Percentiles rank a stretch among this genome's conserved stretches.
phyloP scores from a whole-genome alignment of 2,329 filamentous ascomycete species.

The Teratosphaeriaceae sp. region DNA sequence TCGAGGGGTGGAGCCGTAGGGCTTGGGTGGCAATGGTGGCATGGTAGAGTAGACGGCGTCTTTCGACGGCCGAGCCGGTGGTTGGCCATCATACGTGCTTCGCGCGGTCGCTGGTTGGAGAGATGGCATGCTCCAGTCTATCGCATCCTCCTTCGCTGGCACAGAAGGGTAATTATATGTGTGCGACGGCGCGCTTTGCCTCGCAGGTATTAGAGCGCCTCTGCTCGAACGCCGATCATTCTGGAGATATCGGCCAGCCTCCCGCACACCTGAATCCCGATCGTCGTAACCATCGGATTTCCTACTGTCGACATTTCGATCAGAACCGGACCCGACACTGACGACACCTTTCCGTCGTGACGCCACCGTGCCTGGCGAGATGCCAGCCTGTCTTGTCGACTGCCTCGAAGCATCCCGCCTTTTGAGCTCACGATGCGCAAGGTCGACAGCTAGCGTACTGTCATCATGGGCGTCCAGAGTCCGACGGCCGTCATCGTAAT shows the following conservation, averaged over 20 bases:
- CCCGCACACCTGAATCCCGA: conserved; percentile 17
- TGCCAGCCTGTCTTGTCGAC: conserved; percentile 46
- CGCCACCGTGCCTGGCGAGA: conserved; percentile 39
- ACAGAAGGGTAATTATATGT: conserved; percentile 40
- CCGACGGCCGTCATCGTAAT: conserved; percentile 8
- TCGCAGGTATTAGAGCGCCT: not conserved
- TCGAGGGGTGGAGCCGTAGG: conserved; percentile 19
- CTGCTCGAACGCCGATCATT: not conserved
- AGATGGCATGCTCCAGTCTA: conserved; percentile 25
- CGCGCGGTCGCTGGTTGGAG: conserved; percentile 15
- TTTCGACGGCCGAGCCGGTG: conserved; percentile 24
- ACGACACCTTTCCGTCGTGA: conserved; percentile 22
- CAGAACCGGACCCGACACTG: conserved; percentile 2
- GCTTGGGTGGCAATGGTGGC: conserved; percentile 17
- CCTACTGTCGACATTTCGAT: not conserved
- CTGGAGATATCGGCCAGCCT: conserved; percentile 18
- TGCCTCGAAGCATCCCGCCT: conserved; percentile 56
- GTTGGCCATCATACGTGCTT: conserved; percentile 18
- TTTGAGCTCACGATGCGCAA: conserved; percentile 66
- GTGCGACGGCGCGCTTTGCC: conserved; percentile 9
- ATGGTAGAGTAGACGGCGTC: conserved; percentile 21
- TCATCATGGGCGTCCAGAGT: conserved; percentile 62
- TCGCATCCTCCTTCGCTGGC: conserved; percentile 34
- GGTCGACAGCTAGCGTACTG: conserved; percentile 66
- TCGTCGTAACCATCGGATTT: conserved; percentile 8